Conservation (phyloP, 306 rosid species). For the Prunus davidiana region DNA sequence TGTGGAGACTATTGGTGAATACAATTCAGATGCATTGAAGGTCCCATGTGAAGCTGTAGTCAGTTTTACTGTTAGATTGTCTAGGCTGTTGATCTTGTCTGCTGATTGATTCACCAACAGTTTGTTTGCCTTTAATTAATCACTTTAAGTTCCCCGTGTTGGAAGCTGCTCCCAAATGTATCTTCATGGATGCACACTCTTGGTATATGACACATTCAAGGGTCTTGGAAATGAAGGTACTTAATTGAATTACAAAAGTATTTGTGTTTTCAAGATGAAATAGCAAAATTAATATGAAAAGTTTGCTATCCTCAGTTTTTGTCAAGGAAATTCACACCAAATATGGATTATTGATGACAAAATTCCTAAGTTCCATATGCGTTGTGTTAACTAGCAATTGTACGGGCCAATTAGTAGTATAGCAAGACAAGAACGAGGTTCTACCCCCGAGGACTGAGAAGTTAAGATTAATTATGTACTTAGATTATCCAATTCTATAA, state of each 20-base stretch:
- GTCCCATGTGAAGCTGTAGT: slow-evolving; percentile 3
- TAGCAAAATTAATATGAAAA: not conserved
- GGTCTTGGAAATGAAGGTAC: slow-evolving; percentile 3
- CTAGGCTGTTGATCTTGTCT: not conserved
- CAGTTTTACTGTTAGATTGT: not conserved
- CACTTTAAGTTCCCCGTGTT: not conserved
- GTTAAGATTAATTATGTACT: too few species aligned
- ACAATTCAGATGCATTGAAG: not conserved
- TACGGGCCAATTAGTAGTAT: too few species aligned
- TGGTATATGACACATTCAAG: not conserved
- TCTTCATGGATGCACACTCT: not conserved
- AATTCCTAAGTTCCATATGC: not conserved
- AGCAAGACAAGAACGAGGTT: too few species aligned
- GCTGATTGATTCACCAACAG: not conserved
- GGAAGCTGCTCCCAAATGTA: not conserved
- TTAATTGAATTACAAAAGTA: not conserved
- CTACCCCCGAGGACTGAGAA: too few species aligned
- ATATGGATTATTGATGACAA: not conserved
- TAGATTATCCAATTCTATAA: too few species aligned
- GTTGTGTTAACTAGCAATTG: too few species aligned
- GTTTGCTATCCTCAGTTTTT: not conserved
- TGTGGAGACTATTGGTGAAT: slow-evolving; percentile 71
- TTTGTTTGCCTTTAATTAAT: not conserved
- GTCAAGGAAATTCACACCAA: not conserved
- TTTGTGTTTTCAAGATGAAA: not conserved